Conservation (phyloP, 2,329 filamentous ascomycete genomes). For the Nothomitra cinnamomea region DNA sequence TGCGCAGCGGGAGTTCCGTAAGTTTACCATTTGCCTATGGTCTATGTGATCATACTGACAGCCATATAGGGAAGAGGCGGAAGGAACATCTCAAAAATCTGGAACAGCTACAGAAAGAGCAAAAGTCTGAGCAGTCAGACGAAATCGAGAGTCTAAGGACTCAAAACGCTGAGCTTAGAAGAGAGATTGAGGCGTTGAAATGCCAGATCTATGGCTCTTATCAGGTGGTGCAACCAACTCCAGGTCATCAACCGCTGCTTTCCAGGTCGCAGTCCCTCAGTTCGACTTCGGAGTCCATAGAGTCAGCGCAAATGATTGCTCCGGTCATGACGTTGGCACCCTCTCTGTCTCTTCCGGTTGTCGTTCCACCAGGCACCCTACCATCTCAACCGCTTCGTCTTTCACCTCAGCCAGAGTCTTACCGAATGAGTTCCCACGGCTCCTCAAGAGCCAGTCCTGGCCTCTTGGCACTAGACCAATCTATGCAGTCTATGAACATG, state of each 20-base stretch:
- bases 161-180: conserved; percentile 23
- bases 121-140: conserved; percentile 22
- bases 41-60: conserved; percentile 5
- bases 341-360: neutral
- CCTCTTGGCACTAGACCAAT: neutral
- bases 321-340: neutral
- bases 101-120: conserved; percentile 25
- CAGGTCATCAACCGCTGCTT: conserved; percentile 1
- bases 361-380: neutral
- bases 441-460: neutral
- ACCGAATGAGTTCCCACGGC: neutral
- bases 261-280: too few relatives aligned
- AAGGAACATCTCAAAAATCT: conserved; percentile 28
- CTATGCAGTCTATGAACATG: neutral
- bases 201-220: conserved; percentile 18
- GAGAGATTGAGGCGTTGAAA: conserved; percentile 24
- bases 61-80: conserved; percentile 22
- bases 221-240: conserved; percentile 15
- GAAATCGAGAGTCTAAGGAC: conserved; percentile 25
- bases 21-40: conserved; percentile 10
- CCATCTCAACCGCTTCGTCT: neutral
- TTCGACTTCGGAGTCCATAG: neutral
- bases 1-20: conserved; percentile 28
- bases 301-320: neutral
- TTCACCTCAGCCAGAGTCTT: neutral